Percentiles rank a stretch among this genome's conserved stretches.
phyloP scores from a whole-genome alignment of 164 flowering plant species.

The Paratinospora sagittata region DNA sequence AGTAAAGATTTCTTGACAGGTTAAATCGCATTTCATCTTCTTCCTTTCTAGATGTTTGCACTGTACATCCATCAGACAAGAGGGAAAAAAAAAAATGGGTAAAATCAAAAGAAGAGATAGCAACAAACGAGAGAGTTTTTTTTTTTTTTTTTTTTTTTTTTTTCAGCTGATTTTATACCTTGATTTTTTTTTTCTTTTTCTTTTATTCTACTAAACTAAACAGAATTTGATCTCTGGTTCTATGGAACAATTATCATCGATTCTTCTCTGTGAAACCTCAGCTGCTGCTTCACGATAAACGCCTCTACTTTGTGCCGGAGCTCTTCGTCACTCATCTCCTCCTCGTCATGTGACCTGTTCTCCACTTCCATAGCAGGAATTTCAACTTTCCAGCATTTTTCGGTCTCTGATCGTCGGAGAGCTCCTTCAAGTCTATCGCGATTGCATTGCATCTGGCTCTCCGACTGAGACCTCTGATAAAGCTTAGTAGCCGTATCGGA shows the following conservation, averaged over 20 bases:
- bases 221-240: background rate
- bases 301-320: conserved; percentile 29
- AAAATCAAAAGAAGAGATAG: background rate
- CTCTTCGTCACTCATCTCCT: conserved; percentile 33
- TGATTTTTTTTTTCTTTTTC: background rate
- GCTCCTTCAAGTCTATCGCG: conserved; percentile 2
- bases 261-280: conserved; percentile 28
- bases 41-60: too few species aligned
- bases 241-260: conserved; percentile 23
- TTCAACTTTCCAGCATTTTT: conserved; percentile 18
- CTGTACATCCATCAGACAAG: background rate
- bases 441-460: conserved; percentile 17
- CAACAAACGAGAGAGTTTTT: background rate
- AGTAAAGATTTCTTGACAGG: too few species aligned
- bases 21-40: too few species aligned
- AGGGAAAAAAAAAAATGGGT: too few species aligned
- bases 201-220: too few species aligned
- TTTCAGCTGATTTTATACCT: background rate
- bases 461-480: conserved; percentile 38
- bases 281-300: conserved; percentile 34
- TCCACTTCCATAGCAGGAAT: background rate
- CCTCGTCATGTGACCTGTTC: background rate
- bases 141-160: too few species aligned
- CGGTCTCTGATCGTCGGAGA: conserved; percentile 51
- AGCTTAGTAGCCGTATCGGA: background rate